Base-by-base conservation (phyloP, 192 early-diverging fungal genomes). In the Backusella tarrabulga region DNA sequence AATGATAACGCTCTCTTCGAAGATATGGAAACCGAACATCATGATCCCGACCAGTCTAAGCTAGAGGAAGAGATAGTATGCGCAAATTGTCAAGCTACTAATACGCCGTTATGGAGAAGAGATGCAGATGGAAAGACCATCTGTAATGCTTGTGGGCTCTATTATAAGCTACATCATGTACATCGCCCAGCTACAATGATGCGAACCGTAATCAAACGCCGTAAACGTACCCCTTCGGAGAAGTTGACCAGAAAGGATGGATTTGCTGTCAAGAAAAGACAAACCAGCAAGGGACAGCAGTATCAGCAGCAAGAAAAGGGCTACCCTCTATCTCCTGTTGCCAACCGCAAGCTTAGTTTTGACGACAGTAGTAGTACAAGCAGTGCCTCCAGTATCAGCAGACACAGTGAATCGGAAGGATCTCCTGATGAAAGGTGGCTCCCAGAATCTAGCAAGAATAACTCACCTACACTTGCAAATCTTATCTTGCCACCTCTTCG, bases 81-180 rank as follows among this genome's bases (percentile, higher is more conserved):
- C 77, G 91, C 86, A 79, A 95, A 95, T 83, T 96, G 95, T 76
- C 85, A 87, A 7, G 89, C 86, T 23, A 90, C 88, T 35, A 77
- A 79, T 23, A 91, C 95, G 3, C 93, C 94, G 2, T 83, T 94
- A 1, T 95, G 94, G 94, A 84, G 94, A 72, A 84, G 93, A 69
- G 91, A 93, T 78, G 79, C 80, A n/a, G 81, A 84, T 14, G 92
- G 92, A 67, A 89, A 93, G 32, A 81, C 88, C 34, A 90, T 95
- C 63, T 97, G 96, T 85, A 97, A 97, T 82, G 95, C 95, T 26
- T 97, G 96, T 76, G 97, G 97, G 0, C 85, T 97, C 50, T 97
- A 97, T 81, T 96, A 88, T 80, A 93, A 92, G 73, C 87, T 95
- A 34, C 93, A 97, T 83, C 87, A 87, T 80, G 80, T 85, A 34